A percentile compares a stretch with the other conserved stretches of the same genome.
Evolutionary conservation across 495 filamentous ascomycete species (phyloP).

Genomic region (Trichoderma gamsii): DNA sequence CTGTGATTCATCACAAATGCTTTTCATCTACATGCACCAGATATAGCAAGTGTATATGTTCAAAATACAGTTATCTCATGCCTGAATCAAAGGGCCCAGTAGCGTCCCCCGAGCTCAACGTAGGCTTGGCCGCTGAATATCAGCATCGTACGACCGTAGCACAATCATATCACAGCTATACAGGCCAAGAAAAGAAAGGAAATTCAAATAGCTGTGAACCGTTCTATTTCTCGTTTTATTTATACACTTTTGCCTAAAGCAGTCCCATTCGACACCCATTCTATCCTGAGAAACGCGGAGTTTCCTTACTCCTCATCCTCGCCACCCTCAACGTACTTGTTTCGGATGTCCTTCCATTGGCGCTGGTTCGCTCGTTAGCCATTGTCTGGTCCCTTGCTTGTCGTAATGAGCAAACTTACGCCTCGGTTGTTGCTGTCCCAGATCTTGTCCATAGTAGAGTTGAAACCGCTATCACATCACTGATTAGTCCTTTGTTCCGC

Average conservation of each 20-base stretch:
- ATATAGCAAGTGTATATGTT: background rate
- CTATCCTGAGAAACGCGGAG: background rate
- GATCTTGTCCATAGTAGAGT: conserved; percentile 67
- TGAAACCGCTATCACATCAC: conserved; percentile 57
- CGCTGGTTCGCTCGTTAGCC: conserved; percentile 50
- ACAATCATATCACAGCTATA: background rate
- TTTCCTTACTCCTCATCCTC: conserved; percentile 23
- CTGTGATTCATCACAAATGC: background rate
- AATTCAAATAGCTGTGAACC: conserved; percentile 52
- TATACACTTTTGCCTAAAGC: background rate
- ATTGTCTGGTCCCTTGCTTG: background rate
- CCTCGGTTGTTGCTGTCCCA: conserved; percentile 89
- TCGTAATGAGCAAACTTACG: conserved; percentile 47
- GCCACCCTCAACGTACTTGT: conserved; percentile 62
- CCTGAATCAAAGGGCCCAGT: background rate
- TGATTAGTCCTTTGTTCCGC: conserved; percentile 6
- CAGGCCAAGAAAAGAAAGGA: background rate
- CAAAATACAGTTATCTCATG: background rate
- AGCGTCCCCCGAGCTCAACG: background rate
- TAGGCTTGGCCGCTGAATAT: background rate
- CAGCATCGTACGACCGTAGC: background rate
- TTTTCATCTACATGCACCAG: background rate
- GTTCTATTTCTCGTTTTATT: conserved; percentile 17
- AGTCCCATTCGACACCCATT: background rate
- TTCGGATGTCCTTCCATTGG: conserved; percentile 99